Conservation (phyloP, 345 rosid species). For the Populus deltoides region DNA sequence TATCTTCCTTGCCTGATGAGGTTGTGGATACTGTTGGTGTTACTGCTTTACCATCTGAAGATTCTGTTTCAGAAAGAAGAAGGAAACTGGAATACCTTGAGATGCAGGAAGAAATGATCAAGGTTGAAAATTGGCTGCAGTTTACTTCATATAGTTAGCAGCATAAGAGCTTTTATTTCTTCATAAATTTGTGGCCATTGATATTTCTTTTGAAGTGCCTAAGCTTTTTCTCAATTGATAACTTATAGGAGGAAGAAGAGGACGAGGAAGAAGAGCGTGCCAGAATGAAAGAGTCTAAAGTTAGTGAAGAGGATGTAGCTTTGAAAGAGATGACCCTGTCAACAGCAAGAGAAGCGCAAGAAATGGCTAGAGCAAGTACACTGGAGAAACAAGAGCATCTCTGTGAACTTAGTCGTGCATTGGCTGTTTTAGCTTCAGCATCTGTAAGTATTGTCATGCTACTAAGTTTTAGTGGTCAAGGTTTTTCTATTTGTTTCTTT, state of each 20-base stretch:
- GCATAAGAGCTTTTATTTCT: background rate
- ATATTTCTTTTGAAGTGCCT: conserved; percentile 2
- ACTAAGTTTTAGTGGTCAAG: background rate
- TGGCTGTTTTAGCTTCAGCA: conserved; percentile 90
- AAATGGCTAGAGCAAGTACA: conserved; percentile 67
- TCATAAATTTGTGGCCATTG: background rate
- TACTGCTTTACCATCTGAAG: conserved; percentile 85
- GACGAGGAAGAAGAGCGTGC: conserved; percentile 71
- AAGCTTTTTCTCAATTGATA: conserved; percentile 10
- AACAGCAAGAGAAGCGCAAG: conserved; percentile 68
- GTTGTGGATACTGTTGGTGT: conserved; percentile 93
- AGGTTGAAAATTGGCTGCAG: conserved; percentile 43
- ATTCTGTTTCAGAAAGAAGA: conserved; percentile 83
- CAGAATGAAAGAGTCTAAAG: conserved; percentile 53
- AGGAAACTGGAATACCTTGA: conserved; percentile 87
- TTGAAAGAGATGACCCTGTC: conserved; percentile 66
- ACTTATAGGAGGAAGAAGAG: conserved; percentile 78
- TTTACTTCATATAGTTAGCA: conserved; percentile 9
- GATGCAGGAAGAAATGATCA: conserved; percentile 91
- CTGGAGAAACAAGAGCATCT: conserved; percentile 73
- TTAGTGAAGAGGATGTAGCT: conserved; percentile 64
- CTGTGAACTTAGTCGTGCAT: conserved; percentile 76
- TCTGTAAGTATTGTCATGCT: conserved; percentile 53
- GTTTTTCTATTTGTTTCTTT: background rate
- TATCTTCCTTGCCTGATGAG: conserved; percentile 92